Conservation (phyloP, 371 early-diverging fungal genomes). For the Actinomortierella ambigua region DNA sequence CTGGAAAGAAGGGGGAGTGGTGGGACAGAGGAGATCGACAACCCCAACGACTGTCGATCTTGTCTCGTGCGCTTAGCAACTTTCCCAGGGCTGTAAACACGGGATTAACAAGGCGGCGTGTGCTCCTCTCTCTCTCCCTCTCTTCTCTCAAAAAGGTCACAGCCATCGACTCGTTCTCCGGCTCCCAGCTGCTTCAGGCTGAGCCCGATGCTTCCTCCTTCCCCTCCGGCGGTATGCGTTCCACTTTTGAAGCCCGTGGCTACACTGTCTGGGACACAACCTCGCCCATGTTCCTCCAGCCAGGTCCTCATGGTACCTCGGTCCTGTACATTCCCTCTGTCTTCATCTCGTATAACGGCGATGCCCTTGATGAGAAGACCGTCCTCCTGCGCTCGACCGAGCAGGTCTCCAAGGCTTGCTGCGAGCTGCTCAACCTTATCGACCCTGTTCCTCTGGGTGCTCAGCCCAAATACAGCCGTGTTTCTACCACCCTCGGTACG, state of each 20-base stretch:
- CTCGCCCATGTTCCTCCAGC: conserved; percentile 95
- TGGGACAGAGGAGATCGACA: neutral
- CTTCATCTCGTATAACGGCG: conserved; percentile 98
- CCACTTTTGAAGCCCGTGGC: conserved; percentile 98
- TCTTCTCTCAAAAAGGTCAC: conserved; percentile 48
- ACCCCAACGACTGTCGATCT: neutral
- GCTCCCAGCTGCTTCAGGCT: conserved; percentile 94
- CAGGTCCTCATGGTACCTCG: conserved; percentile 88
- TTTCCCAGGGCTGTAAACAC: too few species aligned
- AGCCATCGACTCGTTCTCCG: conserved; percentile 92
- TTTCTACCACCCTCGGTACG: conserved; percentile 91
- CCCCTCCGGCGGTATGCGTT: conserved; percentile 97
- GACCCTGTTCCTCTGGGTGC: conserved; percentile 66
- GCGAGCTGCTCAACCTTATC: conserved; percentile 78
- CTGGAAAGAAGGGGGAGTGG: neutral
- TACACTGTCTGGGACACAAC: conserved; percentile 99
- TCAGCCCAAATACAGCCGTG: conserved; percentile 73
- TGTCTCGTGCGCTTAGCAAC: too few species aligned
- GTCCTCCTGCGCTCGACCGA: conserved; percentile 92
- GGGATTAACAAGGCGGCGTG: too few species aligned
- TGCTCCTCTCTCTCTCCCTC: neutral
- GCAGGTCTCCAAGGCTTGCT: conserved; percentile 79
- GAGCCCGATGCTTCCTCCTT: conserved; percentile 99
- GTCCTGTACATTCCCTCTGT: conserved; percentile 96
- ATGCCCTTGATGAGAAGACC: conserved; percentile 98